Conservation (phyloP, 306 rosid genomes). For the Arachis stenosperma region DNA sequence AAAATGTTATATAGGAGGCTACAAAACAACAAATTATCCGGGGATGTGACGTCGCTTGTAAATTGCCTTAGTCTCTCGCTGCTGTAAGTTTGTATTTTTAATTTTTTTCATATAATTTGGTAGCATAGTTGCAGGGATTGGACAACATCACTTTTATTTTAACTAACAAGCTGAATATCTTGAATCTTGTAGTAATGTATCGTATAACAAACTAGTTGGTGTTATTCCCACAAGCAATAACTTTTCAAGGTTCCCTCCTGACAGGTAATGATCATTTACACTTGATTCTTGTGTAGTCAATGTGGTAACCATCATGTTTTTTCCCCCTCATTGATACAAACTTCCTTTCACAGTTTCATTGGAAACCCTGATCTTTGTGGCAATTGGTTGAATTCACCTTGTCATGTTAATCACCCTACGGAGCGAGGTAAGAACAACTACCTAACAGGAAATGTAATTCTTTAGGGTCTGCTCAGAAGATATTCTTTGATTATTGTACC, state of each 20-base stretch:
- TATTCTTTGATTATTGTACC: background rate
- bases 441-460: background rate
- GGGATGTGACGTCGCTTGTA: slow-evolving; percentile 68
- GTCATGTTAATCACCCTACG: slow-evolving; percentile 61
- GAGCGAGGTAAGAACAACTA: slow-evolving; percentile 62
- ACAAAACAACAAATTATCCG: slow-evolving; percentile 78
- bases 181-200: slow-evolving; percentile 71
- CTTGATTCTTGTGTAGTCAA: slow-evolving; percentile 7
- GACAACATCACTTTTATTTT: slow-evolving; percentile 1
- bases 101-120: background rate
- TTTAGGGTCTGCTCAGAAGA: too few relatives aligned
- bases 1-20: slow-evolving; percentile 68
- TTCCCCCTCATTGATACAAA: slow-evolving; percentile 23
- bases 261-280: slow-evolving; percentile 61
- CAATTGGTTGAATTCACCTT: slow-evolving; percentile 69
- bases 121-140: background rate
- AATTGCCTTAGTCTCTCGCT: slow-evolving; percentile 78
- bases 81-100: slow-evolving; percentile 57
- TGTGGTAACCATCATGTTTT: background rate
- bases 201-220: slow-evolving; percentile 83
- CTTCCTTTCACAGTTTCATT: slow-evolving; percentile 63
- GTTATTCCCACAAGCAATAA: slow-evolving; percentile 84
- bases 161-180: slow-evolving; percentile 14
- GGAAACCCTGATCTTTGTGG: slow-evolving; percentile 94
- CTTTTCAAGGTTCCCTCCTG: slow-evolving; percentile 82